A percentile compares a stretch with the other conserved stretches of the same genome.
phyloP scores from a whole-genome alignment of 306 rosid genomes.

The Geum urbanum region DNA sequence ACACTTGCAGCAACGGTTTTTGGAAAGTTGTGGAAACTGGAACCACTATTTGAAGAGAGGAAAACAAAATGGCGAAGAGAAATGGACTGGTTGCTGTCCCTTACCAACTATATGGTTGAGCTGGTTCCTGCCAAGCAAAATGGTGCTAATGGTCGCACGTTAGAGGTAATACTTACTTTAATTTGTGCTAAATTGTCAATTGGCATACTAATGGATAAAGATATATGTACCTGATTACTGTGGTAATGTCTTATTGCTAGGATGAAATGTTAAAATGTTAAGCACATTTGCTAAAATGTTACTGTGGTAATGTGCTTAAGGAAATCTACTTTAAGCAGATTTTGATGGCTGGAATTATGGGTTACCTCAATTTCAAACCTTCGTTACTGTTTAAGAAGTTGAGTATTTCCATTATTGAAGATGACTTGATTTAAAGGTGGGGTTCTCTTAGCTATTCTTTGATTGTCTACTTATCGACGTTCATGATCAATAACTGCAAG shows the following conservation, averaged over 20 bases:
- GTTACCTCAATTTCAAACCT: no score
- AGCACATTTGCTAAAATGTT: no score
- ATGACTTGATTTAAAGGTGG: no score
- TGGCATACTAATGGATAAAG: background rate
- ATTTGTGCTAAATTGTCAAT: background rate
- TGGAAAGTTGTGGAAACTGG: slow-evolving; percentile 95
- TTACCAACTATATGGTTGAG: slow-evolving; percentile 89
- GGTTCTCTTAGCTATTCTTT: no score
- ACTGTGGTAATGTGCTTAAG: no score
- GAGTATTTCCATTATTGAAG: no score
- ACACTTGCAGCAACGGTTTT: slow-evolving; percentile 63
- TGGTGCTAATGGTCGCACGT: slow-evolving; percentile 66
- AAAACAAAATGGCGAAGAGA: slow-evolving; percentile 74
- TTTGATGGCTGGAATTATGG: no score
- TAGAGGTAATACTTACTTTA: slow-evolving; percentile 61
- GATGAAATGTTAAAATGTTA: no score
- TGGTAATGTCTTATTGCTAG: background rate
- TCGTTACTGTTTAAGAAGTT: no score
- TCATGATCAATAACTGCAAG: no score
- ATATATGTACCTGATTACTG: slow-evolving; percentile 18
- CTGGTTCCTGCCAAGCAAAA: slow-evolving; percentile 92
- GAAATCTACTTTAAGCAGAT: no score
- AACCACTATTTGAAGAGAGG: slow-evolving; percentile 77
- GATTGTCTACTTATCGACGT: no score
- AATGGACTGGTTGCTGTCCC: slow-evolving; percentile 91